Evolutionary conservation across 129 eudicot genomes (phyloP).

Genomic region (Lactuca sativa): DNA sequence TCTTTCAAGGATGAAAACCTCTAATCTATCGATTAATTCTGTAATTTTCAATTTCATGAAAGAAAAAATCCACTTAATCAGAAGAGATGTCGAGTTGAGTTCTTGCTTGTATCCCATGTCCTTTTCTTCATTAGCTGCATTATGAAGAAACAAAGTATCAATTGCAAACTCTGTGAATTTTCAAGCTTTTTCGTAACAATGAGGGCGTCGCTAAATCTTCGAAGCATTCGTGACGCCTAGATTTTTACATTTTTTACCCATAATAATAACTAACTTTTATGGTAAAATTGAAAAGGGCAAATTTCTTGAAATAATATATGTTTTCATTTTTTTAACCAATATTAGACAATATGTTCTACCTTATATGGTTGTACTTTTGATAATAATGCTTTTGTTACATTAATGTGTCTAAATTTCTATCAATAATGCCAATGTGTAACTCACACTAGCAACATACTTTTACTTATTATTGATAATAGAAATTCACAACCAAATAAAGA

Average conservation of each 20-base stretch:
- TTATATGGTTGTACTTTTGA: too few species aligned
- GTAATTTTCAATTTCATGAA: conserved; percentile 35
- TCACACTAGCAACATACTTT: too few species aligned
- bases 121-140: conserved; percentile 30
- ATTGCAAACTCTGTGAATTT: neutral
- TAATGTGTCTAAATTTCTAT: too few species aligned
- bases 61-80: conserved; percentile 49
- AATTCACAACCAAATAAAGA: too few species aligned
- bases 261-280: too few species aligned
- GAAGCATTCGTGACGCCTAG: neutral
- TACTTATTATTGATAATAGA: too few species aligned
- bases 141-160: neutral
- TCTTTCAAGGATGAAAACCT: conserved; percentile 23
- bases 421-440: too few species aligned
- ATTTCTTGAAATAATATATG: too few species aligned
- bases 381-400: too few species aligned
- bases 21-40: conserved; percentile 44
- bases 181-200: neutral
- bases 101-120: conserved; percentile 20
- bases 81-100: conserved; percentile 31
- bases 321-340: too few species aligned
- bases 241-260: neutral
- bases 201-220: neutral
- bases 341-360: too few species aligned
- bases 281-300: too few species aligned